Base-by-base conservation (phyloP, 768 basidiomycete species). In the Steccherinum ochraceum region DNA sequence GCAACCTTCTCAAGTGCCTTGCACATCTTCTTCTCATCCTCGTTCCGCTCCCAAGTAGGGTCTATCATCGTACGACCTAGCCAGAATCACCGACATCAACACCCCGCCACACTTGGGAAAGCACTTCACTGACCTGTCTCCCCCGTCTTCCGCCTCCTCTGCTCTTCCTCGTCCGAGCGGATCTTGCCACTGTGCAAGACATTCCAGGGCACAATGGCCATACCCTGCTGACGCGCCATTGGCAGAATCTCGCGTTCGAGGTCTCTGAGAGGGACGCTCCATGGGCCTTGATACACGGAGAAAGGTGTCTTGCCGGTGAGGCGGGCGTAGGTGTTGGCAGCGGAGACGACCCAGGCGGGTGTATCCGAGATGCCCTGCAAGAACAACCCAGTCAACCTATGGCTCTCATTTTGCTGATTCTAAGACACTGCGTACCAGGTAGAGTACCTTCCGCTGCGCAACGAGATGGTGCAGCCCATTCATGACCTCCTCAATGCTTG, bases 1-100 rank as follows among this genome's bases (percentile, higher is more conserved):
- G 79, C 78, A 12, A 82, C 73, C 49, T 75, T 70, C 57, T 77
- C 77, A n/a, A 81, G 64, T 0, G 71, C 78, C 5, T 62, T 53
- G 44, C 70, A 70, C 5, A 79, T 60, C 24, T 65, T 67, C 46
- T 56, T 65, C 54, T 81, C 75, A n/a, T 66, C 55, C 40, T 75
- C 74, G 21, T 51, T 77, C 4, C 79, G 70, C 57, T 72, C 61
- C 79, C 80, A 80, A 24, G 68, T 50, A 0, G 54, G 46, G 50
- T 3, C 58, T 51, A 7, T 56, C 50, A 66, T 27, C 2, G 30
- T 62, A 1, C 76, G 74, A 0, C 76, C 75, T 0, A n/a, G n/a
- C n/a, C n/a, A n/a, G n/a, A n/a, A n/a, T n/a, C n/a, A n/a, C n/a
- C n/a, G n/a, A n/a, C n/a, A n/a, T n/a, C n/a, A n/a, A n/a, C n/a